Base-by-base conservation (phyloP, 768 basidiomycete genomes). In the Galerina marginata region DNA sequence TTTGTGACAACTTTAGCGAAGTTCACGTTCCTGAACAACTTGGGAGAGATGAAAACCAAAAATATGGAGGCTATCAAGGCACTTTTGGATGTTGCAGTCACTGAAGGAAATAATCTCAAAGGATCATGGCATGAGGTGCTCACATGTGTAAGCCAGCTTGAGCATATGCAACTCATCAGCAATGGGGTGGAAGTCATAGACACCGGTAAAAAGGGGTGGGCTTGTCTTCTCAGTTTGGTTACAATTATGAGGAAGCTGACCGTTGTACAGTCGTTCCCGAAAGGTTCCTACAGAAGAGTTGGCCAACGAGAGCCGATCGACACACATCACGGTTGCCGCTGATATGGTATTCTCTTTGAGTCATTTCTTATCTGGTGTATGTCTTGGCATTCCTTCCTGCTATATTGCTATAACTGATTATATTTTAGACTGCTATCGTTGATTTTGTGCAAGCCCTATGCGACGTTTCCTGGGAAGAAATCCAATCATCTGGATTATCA, bases 41-140 rank as follows among this genome's bases (percentile, higher is more conserved):
- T 99, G 4, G 95, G 95, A 56, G 97, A 99, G 80, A 99, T 99
- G 97, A 96, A 95, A 77, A 84, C 93, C 37, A 99, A 99, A 81
- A 99, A 99, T 71, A 97, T 99, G 87, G 97, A 99, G 72, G 97
- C 96, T 6, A 98, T 99, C 78, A 99, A 98, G 75, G 78, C 93
- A 2, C 81, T 99, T 53, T 79, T 99, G 10, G 97, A 99, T 69
- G 87, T 99, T 45, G 96, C 97, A 14, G 91, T 96, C 42, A 91
- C 86, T n/a, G 96, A 99, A 72, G 97, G 97, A 61, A 98, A 97
- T 72, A 89, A 93, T 71, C 83, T 99, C 61, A 97, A 96, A 78
- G 90, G 89, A 1, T 95, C 92, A 16, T 99, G 97, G 97, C 90
- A 91, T 66, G 97, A 99, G 66, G 94, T 99, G 29, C 75, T 99